Percentiles rank a stretch among this genome's conserved stretches.
Conservation (phyloP, 2,329 filamentous ascomycete genomes). For the Alternaria angustiovoidea region DNA sequence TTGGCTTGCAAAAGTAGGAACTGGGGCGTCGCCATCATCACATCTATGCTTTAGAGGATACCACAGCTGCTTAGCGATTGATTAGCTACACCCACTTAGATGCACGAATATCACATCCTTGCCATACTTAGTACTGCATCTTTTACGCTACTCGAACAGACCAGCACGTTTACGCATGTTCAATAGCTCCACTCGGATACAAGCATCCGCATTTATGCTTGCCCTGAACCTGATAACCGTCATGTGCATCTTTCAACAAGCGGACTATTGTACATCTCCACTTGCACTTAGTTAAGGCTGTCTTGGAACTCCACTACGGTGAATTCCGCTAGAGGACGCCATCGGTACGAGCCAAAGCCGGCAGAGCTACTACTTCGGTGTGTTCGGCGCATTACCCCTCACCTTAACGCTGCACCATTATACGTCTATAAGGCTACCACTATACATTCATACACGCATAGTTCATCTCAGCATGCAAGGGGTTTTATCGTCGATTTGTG, state of each 20-base stretch:
- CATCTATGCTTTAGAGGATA: slow-evolving; percentile 27
- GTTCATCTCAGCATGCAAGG: slow-evolving; percentile 2
- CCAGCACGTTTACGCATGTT: background rate
- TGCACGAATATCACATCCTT: slow-evolving; percentile 30
- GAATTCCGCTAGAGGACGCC: slow-evolving; percentile 6
- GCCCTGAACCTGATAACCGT: background rate
- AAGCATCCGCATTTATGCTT: background rate
- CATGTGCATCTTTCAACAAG: slow-evolving; percentile 1
- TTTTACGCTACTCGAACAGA: slow-evolving; percentile 2
- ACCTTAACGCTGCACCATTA: slow-evolving; percentile 14
- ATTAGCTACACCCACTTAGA: slow-evolving; percentile 28
- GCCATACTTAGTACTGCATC: slow-evolving; percentile 10
- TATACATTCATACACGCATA: background rate
- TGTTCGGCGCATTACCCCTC: slow-evolving; percentile 17
- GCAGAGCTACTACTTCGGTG: slow-evolving; percentile 13
- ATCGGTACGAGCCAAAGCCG: slow-evolving; percentile 9
- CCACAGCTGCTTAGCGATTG: slow-evolving; percentile 27
- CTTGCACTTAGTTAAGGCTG: slow-evolving; percentile 3
- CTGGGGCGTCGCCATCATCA: slow-evolving; percentile 19
- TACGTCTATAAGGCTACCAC: slow-evolving; percentile 5
- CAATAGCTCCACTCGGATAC: background rate
- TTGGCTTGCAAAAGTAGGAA: slow-evolving; percentile 29
- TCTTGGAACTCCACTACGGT: slow-evolving; percentile 10
- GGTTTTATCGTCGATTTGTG: slow-evolving; percentile 3
- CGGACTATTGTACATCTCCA: background rate